Base-by-base conservation (phyloP, 306 rosid species). In the Mimosa pudica region DNA sequence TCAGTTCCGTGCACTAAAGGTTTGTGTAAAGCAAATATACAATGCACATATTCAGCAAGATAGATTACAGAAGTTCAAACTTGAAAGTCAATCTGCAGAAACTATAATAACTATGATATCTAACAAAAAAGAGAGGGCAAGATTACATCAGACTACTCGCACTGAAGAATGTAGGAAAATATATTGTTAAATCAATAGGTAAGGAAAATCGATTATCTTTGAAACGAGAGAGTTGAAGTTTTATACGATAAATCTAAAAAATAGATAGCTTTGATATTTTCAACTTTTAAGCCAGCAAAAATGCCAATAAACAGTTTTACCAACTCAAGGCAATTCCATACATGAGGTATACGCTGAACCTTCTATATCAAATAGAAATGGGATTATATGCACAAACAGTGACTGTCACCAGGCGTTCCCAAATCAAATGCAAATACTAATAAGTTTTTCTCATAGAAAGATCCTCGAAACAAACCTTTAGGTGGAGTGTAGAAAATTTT, bases 81-180 rank as follows among this genome's bases (percentile, higher is more conserved):
- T 24, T 24, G 12, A 67, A 51, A 61, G 46, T 24, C 45, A 61
- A 75, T 74, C 68, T 70, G 16, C 47, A 47, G 41, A 48, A 30
- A 57, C 65, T 64, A 65, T 49, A 55, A 66, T 54, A 36, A 71
- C 8, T 33, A 7, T 17, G 33, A 47, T 47, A 49, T n/a, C 16
- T 8, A 32, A 72, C 35, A 46, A 44, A 17, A 61, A 55, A 49
- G 77, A 12, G 44, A 54, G 5, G 47, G 38, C 5, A 11, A 7
- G 78, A 33, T 24, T 45, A 61, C 36, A 75, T 20, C 16, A 16
- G 41, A 49, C 33, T 62, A 16, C 72, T 30, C 49, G 5, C 48
- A 63, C 35, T 18, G 61, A 76, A 76, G 72, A 76, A 76, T 64
- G 64, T 60, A 76, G 55, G 58, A 12, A 75, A 73, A 30, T 13